A percentile compares a stretch with the other conserved stretches of the same genome.
phyloP scores from a whole-genome alignment of 177 flowering plant genomes.

The Vitis hybrid region DNA sequence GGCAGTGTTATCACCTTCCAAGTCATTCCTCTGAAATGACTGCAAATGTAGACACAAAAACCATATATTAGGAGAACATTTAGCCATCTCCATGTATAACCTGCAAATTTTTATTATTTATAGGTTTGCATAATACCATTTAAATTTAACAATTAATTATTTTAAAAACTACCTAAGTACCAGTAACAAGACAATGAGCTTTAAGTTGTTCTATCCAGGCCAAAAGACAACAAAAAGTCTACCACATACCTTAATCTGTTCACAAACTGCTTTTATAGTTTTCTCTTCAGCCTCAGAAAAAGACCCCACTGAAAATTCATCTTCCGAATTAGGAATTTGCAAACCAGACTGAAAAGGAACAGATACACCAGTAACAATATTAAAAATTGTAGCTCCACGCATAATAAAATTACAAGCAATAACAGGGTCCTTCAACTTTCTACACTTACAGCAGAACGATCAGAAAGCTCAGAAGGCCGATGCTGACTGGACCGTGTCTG shows the following conservation, averaged over 20 bases:
- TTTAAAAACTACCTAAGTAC: too few relatives aligned
- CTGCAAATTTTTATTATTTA: too few relatives aligned
- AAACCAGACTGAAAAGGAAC: constrained; percentile 26
- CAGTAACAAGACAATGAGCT: too few relatives aligned
- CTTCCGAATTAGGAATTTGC: constrained; percentile 39
- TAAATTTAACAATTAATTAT: background rate
- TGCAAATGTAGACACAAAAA: constrained; percentile 12
- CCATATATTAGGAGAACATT: background rate
- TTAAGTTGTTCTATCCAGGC: background rate
- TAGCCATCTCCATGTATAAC: too few relatives aligned
- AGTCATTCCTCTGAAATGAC: constrained; percentile 33
- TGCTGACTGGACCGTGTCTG: constrained; percentile 42
- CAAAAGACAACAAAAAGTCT: background rate
- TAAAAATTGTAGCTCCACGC: background rate
- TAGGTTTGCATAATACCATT: too few relatives aligned
- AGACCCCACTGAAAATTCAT: constrained; percentile 47
- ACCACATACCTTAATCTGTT: constrained; percentile 55
- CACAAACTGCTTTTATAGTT: constrained; percentile 52
- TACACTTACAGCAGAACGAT: constrained; percentile 38
- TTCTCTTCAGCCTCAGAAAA: constrained; percentile 70
- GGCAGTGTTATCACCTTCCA: constrained; percentile 24
- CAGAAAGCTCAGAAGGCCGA: constrained; percentile 32
- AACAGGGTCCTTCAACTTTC: background rate
- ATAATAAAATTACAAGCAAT: background rate
- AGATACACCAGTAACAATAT: background rate